Percentiles rank a stretch among this genome's conserved stretches.
Conservation (phyloP, 768 basidiomycete genomes). For the Tulasnella sp. region DNA sequence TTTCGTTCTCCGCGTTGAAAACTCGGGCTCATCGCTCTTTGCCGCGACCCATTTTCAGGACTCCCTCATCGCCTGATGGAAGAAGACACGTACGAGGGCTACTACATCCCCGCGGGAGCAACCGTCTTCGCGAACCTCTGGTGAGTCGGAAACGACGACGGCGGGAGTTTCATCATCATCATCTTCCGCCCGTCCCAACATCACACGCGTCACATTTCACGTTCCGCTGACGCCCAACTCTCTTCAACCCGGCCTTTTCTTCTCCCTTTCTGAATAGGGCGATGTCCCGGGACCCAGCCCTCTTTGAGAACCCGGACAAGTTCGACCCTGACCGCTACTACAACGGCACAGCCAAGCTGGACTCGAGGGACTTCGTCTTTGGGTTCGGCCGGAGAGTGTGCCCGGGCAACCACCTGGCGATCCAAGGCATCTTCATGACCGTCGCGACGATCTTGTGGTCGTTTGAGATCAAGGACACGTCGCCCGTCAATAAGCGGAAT, state of each 20-base stretch:
- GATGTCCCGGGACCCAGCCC: background rate
- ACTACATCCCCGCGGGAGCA: conserved; percentile 27
- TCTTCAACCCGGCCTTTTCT: too few relatives aligned
- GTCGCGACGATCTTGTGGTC: conserved; percentile 11
- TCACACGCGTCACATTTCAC: background rate
- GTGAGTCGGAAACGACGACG: background rate
- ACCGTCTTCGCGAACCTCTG: conserved; percentile 25
- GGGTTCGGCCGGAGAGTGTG: conserved; percentile 16
- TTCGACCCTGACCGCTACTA: conserved; percentile 33
- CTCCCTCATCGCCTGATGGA: conserved; percentile 23
- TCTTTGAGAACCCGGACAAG: background rate
- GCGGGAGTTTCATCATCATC: too few relatives aligned
- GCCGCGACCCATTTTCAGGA: background rate
- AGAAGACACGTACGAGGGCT: conserved; percentile 34
- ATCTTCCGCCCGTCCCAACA: too few relatives aligned
- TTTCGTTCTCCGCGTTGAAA: too few relatives aligned
- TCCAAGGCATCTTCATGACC: conserved; percentile 3
- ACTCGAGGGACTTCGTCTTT: conserved; percentile 10
- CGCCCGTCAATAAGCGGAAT: background rate
- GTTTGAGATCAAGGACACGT: background rate
- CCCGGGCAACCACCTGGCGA: background rate
- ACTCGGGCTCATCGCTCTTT: background rate
- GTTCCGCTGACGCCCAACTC: too few relatives aligned
- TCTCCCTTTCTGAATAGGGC: background rate
- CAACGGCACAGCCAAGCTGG: background rate